These are phyloP conservation scores for Leishmania arabica DNA, from an alignment of 208 protist genomes.

Conservation along the genomic window DNA sequence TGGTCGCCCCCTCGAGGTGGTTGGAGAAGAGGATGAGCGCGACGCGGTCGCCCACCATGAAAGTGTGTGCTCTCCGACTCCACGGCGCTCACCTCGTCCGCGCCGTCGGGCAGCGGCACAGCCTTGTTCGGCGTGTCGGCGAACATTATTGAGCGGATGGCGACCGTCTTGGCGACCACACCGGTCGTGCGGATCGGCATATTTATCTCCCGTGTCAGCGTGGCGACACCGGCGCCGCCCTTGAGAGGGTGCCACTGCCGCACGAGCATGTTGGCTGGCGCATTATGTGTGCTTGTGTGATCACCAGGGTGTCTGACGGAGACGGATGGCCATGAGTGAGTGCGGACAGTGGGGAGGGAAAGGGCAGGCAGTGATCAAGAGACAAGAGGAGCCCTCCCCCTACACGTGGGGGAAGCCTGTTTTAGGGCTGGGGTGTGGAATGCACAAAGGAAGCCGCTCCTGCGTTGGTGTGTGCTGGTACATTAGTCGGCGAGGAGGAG, in stretches of 20 bases:
- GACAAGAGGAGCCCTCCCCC: too few relatives aligned
- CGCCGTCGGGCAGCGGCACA: conserved; percentile 27
- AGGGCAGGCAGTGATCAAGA: too few relatives aligned
- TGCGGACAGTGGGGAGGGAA: too few relatives aligned
- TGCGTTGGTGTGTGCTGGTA: too few relatives aligned
- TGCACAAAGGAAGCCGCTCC: too few relatives aligned
- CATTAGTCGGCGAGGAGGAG: not conserved
- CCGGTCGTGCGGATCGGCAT: not conserved
- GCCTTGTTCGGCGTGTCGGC: conserved; percentile 26
- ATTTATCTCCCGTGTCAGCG: not conserved
- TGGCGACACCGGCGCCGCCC: not conserved
- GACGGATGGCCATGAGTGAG: not conserved
- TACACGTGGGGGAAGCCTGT: too few relatives aligned
- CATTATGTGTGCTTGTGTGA: conserved; percentile 18
- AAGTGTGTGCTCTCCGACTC: conserved; percentile 8
- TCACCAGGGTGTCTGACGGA: conserved; percentile 33
- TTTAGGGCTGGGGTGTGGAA: too few relatives aligned
- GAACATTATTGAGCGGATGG: not conserved
- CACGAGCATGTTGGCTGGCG: not conserved
- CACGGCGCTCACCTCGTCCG: conserved; percentile 28
- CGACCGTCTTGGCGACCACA: too few relatives aligned
- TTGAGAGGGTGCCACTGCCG: not conserved
- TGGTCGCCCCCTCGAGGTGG: conserved; percentile 26
- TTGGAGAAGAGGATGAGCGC: conserved; percentile 19
- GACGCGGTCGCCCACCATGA: conserved; percentile 35